Percentiles rank a stretch among this genome's conserved stretches.
phyloP scores from a whole-genome alignment of 2,329 filamentous ascomycete genomes.

The Calonectria montana region DNA sequence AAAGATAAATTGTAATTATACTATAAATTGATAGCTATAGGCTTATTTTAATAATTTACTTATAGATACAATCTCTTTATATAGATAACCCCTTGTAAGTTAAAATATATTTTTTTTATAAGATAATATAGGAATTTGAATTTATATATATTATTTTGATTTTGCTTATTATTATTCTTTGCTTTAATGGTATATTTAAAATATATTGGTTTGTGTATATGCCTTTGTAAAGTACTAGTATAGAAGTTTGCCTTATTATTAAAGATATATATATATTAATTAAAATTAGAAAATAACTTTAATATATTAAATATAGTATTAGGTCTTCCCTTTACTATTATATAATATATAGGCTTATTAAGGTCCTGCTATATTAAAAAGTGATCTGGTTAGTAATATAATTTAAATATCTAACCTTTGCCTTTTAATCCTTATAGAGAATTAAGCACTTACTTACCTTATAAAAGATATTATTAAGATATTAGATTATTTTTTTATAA shows the following conservation, averaged over 20 bases:
- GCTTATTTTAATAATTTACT: no score
- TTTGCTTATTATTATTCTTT: neutral
- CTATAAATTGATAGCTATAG: no score
- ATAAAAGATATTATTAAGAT: conserved; percentile 10
- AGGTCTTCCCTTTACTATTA: neutral
- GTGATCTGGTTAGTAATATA: neutral
- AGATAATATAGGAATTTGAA: no score
- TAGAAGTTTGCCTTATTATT: conserved; percentile 12
- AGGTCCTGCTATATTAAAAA: neutral
- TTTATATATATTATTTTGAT: no score
- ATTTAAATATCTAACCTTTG: neutral
- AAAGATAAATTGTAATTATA: no score
- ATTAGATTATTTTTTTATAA: neutral
- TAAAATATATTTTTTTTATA: no score
- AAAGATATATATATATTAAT: conserved; percentile 1
- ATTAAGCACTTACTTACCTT: no score
- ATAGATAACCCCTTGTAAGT: no score
- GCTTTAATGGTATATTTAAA: conserved; percentile 7
- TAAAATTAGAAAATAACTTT: neutral
- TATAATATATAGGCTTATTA: neutral
- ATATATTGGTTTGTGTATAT: neutral
- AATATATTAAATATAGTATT: neutral
- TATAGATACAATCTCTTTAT: no score
- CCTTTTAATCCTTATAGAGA: neutral
- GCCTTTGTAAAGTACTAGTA: neutral